Conservation (phyloP, 129 eudicot species). For the Artemisia tridentata region DNA sequence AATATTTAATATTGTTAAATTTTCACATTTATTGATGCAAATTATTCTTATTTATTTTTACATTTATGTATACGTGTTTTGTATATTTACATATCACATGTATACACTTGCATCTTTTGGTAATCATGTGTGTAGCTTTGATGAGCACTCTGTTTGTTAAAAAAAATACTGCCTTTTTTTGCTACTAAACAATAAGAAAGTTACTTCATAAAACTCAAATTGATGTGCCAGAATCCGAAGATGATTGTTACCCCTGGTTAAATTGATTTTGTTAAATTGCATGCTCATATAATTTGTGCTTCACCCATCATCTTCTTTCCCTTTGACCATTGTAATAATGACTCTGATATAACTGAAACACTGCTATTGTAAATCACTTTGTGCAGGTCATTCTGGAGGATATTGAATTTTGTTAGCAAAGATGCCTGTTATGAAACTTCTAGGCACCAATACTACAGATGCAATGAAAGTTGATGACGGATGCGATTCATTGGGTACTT, state of each 20-base stretch:
- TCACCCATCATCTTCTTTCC: not conserved
- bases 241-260: not conserved
- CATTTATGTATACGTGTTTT: not conserved
- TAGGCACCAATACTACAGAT: no score
- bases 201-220: not conserved
- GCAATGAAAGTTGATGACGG: no score
- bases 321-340: not conserved
- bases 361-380: no score
- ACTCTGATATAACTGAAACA: no score
- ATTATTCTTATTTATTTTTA: not conserved
- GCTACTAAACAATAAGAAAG: not conserved
- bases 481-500: no score
- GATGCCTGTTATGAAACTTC: no score
- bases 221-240: not conserved
- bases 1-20: not conserved
- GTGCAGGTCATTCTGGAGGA: no score
- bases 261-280: not conserved
- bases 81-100: not conserved
- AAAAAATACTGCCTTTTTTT: not conserved
- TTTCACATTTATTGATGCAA: not conserved
- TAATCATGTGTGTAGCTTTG: not conserved
- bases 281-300: not conserved
- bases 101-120: not conserved
- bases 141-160: not conserved
- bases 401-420: no score